Evolutionary conservation across 768 basidiomycete species (phyloP), one percentile per base, ranked within the genome.

Genomic region (Phylloporus arenicola): DNA sequence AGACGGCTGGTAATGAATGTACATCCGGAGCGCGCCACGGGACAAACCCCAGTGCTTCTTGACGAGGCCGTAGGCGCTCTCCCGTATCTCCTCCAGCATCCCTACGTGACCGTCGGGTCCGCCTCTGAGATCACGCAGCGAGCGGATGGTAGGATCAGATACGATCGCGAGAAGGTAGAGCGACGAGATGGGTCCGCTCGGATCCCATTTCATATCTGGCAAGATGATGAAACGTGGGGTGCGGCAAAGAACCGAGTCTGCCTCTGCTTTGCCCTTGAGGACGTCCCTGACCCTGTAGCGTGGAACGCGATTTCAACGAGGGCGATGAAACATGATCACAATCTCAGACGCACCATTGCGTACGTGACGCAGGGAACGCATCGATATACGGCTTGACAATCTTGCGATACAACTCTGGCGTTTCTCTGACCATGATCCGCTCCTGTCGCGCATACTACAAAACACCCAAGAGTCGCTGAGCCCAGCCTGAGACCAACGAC

Each of bases 121-220:
- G 8, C 64, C 64, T 3, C 59, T 43, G 13, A 98, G 75, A 64
- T 95, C 92, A 20, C 95, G 80, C 7, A 98, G 68, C 38, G 83
- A 86, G 25, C 75, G 75, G 19, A 98, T 79, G 4, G 71, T 60
- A 1, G 76, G 64, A 48, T 84, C 80, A 30, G 80, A 77, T 0
- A 77, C 79, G 50, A 99, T 77, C 1, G 87, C 91, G 34, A 92
- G 73, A 51, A 98, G 83, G 66, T 99, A 98, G 46, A 99, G 74
- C 1, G 89, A 79, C 0, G 80, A 69, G 31, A 65, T 48, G 0
- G 67, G 64, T n/a, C 88, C 56, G 0, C 82, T 88, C 20, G 83
- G 76, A 64, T 98, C 92, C 95, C 95, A 98, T 72, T 97, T 98
- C 82, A 96, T 87, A 69, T 99, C 95, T 0, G 95, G 95, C 0